Base-by-base conservation (phyloP, 2,329 filamentous ascomycete species). In the Diaporthe destruens region DNA sequence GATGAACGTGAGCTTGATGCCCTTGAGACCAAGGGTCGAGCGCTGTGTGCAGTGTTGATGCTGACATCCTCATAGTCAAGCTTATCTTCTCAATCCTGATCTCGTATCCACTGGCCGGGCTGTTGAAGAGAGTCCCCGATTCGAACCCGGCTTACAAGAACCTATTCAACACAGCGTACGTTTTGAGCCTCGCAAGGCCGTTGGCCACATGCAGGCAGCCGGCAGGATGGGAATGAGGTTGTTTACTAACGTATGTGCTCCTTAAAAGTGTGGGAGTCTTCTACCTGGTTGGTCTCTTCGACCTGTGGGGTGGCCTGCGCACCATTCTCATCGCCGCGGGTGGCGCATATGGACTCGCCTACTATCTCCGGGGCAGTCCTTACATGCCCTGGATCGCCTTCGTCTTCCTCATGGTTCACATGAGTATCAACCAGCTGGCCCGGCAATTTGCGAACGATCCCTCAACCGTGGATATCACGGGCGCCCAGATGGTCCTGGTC, bases 301-400 rank as follows among this genome's bases (percentile, higher is more conserved):
- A 97, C 79, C 88, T 99, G 61, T 98, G 96, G 95, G 86, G 84
- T 81, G 97, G 96, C 71, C 83, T 97, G 18, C 88, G 89, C 51
- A 98, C 95, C 2, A 85, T 99, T 51, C 81, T 93, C 72, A 91
- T 97, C 80, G 95, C 94, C 80, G 91, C 96, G 0, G 89, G 88
- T 23, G 95, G 91, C 65, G 90, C 94, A 66, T 99, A 98, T 80
- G 86, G 88, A 75, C 96, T 99, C 77, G 93, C 96, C 68, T 90
- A 92, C 76, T 95, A 91, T 80, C 85, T 98, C 56, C 89, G 94
- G 76, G 82, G 81, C 47, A 95, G 94, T 25, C 94, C 94, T 0
- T 94, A 96, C 80, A 99, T 99, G 96, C 96, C 96, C 85, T 99
- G 96, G 96, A 87, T 98, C 65, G 95, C 91, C 73, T 99, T 99